Evolutionary conservation across 2,329 filamentous ascomycete species (phyloP).

Genomic region (Apiospora sp.): DNA sequence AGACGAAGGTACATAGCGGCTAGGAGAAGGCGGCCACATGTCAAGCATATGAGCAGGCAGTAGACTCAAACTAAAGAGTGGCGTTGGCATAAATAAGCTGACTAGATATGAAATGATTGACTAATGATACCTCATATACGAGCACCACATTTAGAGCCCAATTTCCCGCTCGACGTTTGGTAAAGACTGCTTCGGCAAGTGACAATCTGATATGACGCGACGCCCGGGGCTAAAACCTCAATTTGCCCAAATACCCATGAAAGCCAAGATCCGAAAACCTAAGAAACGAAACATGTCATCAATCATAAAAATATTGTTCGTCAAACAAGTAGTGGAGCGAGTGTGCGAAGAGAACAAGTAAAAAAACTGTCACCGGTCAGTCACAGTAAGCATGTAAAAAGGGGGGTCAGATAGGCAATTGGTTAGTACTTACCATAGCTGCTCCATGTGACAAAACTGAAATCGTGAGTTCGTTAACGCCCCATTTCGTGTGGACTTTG

Average conservation of each 20-base stretch:
- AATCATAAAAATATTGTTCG: neutral
- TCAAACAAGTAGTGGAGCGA: neutral
- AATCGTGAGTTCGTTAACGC: constrained; percentile 1
- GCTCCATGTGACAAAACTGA: constrained; percentile 1
- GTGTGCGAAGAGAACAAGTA: neutral
- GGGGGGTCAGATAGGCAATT: neutral
- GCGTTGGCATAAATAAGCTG: constrained; percentile 29
- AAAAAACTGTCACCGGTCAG: neutral
- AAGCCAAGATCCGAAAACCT: neutral
- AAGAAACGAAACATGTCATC: neutral
- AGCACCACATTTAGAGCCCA: neutral
- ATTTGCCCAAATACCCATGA: neutral
- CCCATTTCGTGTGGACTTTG: neutral
- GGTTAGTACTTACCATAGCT: neutral
- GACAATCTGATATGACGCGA: constrained; percentile 25
- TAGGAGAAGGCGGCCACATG: neutral
- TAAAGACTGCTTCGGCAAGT: neutral
- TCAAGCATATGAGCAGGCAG: neutral
- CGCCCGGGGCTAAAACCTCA: neutral
- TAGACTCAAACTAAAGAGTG: constrained; percentile 28
- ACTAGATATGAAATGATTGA: constrained; percentile 33
- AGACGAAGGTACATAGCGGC: neutral
- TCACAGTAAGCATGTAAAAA: neutral
- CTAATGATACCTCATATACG: constrained; percentile 33
- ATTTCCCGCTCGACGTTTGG: neutral